A percentile compares a stretch with the other conserved stretches of the same genome.
Evolutionary conservation across 345 rosid species (phyloP).

Genomic region (Carallia brachiata): DNA sequence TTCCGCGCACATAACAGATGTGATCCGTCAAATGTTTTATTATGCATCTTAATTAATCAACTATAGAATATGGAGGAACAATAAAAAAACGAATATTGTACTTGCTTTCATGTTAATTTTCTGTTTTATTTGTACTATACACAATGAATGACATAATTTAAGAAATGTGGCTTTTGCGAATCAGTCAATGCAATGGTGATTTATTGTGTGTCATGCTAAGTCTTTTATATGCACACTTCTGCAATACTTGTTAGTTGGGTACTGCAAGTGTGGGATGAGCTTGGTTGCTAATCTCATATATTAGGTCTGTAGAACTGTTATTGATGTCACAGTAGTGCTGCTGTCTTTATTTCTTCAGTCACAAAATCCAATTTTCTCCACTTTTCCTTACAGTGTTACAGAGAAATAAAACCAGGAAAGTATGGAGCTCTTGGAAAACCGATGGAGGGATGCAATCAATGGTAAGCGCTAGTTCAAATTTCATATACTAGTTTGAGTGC

Average conservation of each 20-base stretch:
- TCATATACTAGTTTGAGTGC: background rate
- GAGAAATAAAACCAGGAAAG: slow-evolving; percentile 61
- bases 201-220: too few relatives aligned
- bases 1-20: background rate
- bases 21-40: background rate
- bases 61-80: background rate
- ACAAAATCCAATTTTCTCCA: background rate
- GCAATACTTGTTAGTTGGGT: too few relatives aligned
- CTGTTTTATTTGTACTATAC: background rate
- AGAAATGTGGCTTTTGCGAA: background rate
- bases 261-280: too few relatives aligned
- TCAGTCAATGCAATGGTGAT: too few relatives aligned
- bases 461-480: slow-evolving; percentile 37
- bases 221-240: too few relatives aligned
- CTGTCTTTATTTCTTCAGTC: background rate
- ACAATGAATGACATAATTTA: background rate
- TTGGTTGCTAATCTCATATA: too few relatives aligned
- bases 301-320: too few relatives aligned
- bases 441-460: slow-evolving; percentile 82
- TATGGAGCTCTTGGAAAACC: slow-evolving; percentile 66
- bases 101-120: background rate
- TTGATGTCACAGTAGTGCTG: background rate
- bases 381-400: slow-evolving; percentile 50
- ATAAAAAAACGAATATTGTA: background rate
- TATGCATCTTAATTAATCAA: background rate